Evolutionary conservation across 139 green algal genomes (phyloP).

Genomic region (Eudorina sp.): DNA sequence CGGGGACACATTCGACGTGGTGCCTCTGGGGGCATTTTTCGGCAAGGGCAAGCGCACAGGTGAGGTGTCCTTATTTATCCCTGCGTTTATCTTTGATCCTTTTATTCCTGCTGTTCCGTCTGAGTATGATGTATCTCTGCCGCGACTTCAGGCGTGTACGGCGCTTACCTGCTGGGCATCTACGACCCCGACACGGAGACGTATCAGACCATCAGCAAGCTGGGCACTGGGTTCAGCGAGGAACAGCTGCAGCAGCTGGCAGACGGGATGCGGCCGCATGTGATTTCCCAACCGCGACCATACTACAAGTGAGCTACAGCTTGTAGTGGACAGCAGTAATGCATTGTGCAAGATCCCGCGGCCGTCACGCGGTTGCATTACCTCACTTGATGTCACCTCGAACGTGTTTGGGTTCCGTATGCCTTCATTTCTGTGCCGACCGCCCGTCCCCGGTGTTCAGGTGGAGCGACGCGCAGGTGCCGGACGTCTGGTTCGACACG

Average conservation of each 20-base stretch:
- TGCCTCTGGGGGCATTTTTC: slow-evolving; percentile 91
- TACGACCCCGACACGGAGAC: slow-evolving; percentile 90
- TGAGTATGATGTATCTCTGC: no score
- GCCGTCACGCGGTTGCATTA: no score
- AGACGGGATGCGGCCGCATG: slow-evolving; percentile 71
- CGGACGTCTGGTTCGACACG: slow-evolving; percentile 96
- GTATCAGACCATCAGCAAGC: slow-evolving; percentile 95
- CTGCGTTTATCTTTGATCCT: no score
- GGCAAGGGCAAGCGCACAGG: slow-evolving; percentile 90
- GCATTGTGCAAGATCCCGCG: neutral
- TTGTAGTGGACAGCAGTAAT: neutral
- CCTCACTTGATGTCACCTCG: no score
- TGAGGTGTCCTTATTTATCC: slow-evolving; percentile 38
- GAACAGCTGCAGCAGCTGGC: slow-evolving; percentile 84
- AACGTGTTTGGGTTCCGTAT: no score
- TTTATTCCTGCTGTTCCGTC: no score
- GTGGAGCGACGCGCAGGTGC: slow-evolving; percentile 77
- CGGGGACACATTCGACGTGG: slow-evolving; percentile 96
- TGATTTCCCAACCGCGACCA: slow-evolving; percentile 73
- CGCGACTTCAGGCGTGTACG: slow-evolving; percentile 88
- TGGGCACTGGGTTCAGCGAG: slow-evolving; percentile 97
- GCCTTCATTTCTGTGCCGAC: no score
- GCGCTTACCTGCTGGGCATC: slow-evolving; percentile 94
- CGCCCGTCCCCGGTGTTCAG: no score
- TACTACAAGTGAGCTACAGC: slow-evolving; percentile 92